Evolutionary conservation across 306 rosid genomes (phyloP).

Genomic region (Ceratonia siliqua): DNA sequence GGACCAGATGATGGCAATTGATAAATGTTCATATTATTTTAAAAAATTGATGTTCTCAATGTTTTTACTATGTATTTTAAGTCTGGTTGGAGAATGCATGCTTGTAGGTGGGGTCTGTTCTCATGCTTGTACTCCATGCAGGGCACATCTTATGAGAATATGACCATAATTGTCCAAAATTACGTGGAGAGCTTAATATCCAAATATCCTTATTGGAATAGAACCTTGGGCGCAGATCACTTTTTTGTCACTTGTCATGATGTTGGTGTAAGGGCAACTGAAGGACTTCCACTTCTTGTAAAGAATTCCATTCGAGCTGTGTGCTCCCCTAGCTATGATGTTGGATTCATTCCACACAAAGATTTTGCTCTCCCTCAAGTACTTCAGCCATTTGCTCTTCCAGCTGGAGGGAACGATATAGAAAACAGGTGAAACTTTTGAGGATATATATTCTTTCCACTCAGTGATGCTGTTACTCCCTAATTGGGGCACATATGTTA

Average conservation of each 20-base stretch:
- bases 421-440: slow-evolving; percentile 68
- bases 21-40: background rate
- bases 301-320: slow-evolving; percentile 94
- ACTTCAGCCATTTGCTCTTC: slow-evolving; percentile 95
- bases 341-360: slow-evolving; percentile 96
- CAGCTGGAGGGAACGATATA: slow-evolving; percentile 88
- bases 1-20: background rate
- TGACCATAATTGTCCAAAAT: slow-evolving; percentile 86
- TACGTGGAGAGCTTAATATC: slow-evolving; percentile 81
- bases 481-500: background rate
- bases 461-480: background rate
- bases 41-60: too few relatives aligned
- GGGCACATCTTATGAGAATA: slow-evolving; percentile 91
- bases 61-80: background rate
- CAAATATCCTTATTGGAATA: slow-evolving; percentile 99
- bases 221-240: slow-evolving; percentile 97
- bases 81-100: slow-evolving; percentile 24
- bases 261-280: slow-evolving; percentile 96
- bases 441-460: background rate
- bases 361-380: slow-evolving; percentile 97
- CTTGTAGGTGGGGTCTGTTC: slow-evolving; percentile 27
- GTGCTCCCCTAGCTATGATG: slow-evolving; percentile 97
- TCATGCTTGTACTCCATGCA: slow-evolving; percentile 50
- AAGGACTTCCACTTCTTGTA: slow-evolving; percentile 82
- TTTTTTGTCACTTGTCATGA: slow-evolving; percentile 97